These are phyloP conservation scores for Rubia yunnanensis DNA, from an alignment of 257 asterid genomes.

Conservation along the genomic window DNA sequence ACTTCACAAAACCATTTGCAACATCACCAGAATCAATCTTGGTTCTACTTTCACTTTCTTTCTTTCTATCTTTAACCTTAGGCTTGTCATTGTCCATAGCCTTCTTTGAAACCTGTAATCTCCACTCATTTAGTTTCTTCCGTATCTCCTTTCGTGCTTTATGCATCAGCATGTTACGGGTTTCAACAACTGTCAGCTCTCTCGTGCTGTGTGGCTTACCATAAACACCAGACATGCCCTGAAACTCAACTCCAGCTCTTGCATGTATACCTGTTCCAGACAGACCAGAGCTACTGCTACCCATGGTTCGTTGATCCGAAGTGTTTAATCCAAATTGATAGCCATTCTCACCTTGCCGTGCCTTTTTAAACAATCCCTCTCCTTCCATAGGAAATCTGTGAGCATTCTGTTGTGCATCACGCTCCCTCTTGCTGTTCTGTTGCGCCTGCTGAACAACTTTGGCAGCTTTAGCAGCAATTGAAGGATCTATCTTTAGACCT, in stretches of 20 bases:
- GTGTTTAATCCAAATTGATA: conserved; percentile 23
- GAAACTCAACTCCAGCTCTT: conserved; percentile 22
- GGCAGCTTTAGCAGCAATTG: conserved; percentile 41
- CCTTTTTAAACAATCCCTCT: conserved; percentile 27
- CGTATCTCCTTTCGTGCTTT: conserved; percentile 42
- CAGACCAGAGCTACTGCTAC: conserved; percentile 18
- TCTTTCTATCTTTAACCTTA: conserved; percentile 27
- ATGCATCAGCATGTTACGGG: conserved; percentile 32
- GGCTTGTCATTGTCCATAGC: conserved; percentile 20
- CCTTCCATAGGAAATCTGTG: conserved; percentile 11
- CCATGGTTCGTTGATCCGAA: conserved; percentile 14
- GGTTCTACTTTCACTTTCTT: conserved; percentile 18
- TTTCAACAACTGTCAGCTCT: conserved; percentile 35
- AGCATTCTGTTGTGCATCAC: conserved; percentile 30
- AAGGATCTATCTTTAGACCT: conserved; percentile 30
- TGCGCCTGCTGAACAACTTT: conserved; percentile 43
- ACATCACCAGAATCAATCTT: conserved; percentile 18
- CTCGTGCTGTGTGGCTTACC: conserved; percentile 28
- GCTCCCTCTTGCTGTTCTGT: conserved; percentile 51
- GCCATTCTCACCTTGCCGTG: conserved; percentile 32
- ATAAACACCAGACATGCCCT: conserved; percentile 21
- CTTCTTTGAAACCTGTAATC: conserved; percentile 16
- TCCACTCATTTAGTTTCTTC: conserved; percentile 34
- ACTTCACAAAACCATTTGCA: conserved; percentile 29
- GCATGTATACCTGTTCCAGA: conserved; percentile 21